A percentile compares a stretch with the other conserved stretches of the same genome.
Evolutionary conservation across 2,329 filamentous ascomycete species (phyloP).

Genomic region (Aspergillus piperis): DNA sequence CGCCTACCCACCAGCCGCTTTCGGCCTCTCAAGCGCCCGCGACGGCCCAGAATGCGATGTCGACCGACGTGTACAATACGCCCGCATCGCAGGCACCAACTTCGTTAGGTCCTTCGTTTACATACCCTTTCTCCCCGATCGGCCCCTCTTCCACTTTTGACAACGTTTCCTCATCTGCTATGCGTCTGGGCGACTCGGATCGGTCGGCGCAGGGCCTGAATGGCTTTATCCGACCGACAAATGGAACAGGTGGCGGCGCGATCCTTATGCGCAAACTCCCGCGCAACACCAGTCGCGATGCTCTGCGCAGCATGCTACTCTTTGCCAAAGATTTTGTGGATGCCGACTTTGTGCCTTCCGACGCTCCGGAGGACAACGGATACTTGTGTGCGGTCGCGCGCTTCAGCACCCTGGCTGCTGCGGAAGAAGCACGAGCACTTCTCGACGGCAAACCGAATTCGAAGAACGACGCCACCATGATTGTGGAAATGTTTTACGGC

Average conservation of each 20-base stretch:
- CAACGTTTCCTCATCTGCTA: slow-evolving; percentile 31
- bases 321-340: slow-evolving; percentile 65
- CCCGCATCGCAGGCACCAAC: slow-evolving; percentile 39
- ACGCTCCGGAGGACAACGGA: slow-evolving; percentile 58
- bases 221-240: slow-evolving; percentile 34
- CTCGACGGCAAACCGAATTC: slow-evolving; percentile 65
- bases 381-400: slow-evolving; percentile 61
- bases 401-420: slow-evolving; percentile 59
- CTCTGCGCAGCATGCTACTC: slow-evolving; percentile 64
- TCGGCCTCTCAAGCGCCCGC: slow-evolving; percentile 37
- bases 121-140: slow-evolving; percentile 42
- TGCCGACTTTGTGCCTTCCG: slow-evolving; percentile 57
- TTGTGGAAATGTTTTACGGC: slow-evolving; percentile 55
- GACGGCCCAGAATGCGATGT: slow-evolving; percentile 46
- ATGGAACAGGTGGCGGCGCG: slow-evolving; percentile 37
- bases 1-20: slow-evolving; percentile 39
- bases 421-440: slow-evolving; percentile 60
- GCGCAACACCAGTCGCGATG: slow-evolving; percentile 58
- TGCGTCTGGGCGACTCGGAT: slow-evolving; percentile 40
- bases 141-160: slow-evolving; percentile 41
- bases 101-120: slow-evolving; percentile 38
- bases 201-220: slow-evolving; percentile 39
- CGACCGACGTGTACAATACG: slow-evolving; percentile 46
- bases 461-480: slow-evolving; percentile 61
- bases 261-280: slow-evolving; percentile 63